Evolutionary conservation across 805 yeast species (phyloP), one percentile per base, ranked within the genome.

Genomic region (Candida vartiovaarae): DNA sequence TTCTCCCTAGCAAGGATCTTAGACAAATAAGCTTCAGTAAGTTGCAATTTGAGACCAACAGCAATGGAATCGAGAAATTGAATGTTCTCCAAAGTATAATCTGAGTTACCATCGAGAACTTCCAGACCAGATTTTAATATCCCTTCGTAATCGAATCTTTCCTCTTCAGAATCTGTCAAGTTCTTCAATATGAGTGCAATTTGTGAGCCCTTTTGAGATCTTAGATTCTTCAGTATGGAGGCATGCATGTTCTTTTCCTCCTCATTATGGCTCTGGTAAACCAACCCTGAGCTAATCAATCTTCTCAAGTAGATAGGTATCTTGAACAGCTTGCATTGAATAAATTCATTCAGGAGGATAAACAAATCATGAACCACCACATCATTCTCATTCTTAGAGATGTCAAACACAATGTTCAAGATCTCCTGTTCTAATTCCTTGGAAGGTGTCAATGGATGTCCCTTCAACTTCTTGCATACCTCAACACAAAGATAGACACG

Each of bases 251-350:
- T 63, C 55, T 69, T 70, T 40, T 81, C 82, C 27, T 64, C 60
- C 6, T 69, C 69, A 20, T 77, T 75, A 6, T 76, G 71, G 3
- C 70, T 64, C 9, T 78, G 61, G 61, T 84, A 87, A 38, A 90
- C 76, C 1, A 88, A 70, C 4, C 97, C 99, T 1, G 93, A 80
- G 8, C 96, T 87, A 37, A 91, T 89, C 32, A 90, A 66, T 52
- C 81, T 78, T 54, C 97, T 68, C 45, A 90, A 69, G 55, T 91
- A 91, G 1, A 84, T 73, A 1, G 71, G 60, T 2, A 63, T 61
- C 44, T 72, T 75, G n/a, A 73, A 64, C 39, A 70, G 65, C 10
- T 72, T 65, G 15, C 72, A 68, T 9, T 66, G 68, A 5, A 58
- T 55, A 15, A 68, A 49, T 20, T 66, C 59, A 43, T 75, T 75